Base-by-base conservation (phyloP, 495 filamentous ascomycete species). In the Talaromyces borbonicus region DNA sequence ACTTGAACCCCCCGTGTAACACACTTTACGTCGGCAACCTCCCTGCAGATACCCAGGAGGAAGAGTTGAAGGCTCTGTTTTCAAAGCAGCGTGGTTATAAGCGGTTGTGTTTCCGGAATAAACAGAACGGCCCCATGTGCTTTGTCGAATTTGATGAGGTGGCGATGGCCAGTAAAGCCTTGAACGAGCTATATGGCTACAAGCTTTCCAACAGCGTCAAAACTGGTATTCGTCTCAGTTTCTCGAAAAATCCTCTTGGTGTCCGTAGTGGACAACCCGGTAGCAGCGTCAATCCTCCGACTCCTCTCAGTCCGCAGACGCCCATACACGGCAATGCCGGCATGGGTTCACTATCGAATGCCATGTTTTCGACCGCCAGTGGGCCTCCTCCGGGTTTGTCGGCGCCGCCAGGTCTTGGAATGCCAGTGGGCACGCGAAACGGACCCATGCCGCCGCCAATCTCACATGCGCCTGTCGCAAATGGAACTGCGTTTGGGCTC, bases 81-180 rank as follows among this genome's bases (percentile, higher is more conserved):
- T 88, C 83, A 33, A 92, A 90, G 61, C 86, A 93, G 53, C 85
- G 90, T 26, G 92, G 92, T 12, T 98, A 97, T 63, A 98, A 94
- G 68, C 75, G 92, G 29, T 80, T 98, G 4, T 96, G 89, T 56
- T 95, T 95, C 68, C 79, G 93, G n/a, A 95, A 90, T 42, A 98
- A 98, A 65, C 85, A 90, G 52, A 95, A 97, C 56, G 93, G 93
- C 0, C 92, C 93, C 9, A 97, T 97, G 93, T 97, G 92, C 56
- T 97, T 97, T 56, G 92, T 98, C 31, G 93, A 98, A 61, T 98
- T 97, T 58, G 92, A 97, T 54, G 90, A 98, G 58, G 79, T 95
- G 32, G 83, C 84, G 18, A 92, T 88, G 57, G 92, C 92, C 6
- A 96, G 92, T 46, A 94, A 93, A 59, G 84, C 90, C 0, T 72